A percentile compares a stretch with the other conserved stretches of the same genome.
Conservation (phyloP, 768 basidiomycete genomes). For the Hysterangium stoloniferum region DNA sequence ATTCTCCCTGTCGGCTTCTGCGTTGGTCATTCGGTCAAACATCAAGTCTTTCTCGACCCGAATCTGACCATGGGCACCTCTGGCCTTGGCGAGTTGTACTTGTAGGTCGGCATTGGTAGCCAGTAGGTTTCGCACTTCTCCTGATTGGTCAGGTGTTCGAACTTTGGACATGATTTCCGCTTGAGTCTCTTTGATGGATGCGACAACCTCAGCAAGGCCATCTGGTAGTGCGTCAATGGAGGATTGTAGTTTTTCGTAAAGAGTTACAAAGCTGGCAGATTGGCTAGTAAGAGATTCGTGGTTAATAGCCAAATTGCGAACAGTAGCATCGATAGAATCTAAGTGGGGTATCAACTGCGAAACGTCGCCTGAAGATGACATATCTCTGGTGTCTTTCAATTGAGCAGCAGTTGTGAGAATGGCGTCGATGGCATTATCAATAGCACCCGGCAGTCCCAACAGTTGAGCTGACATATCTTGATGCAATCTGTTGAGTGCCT, state of each 20-base stretch:
- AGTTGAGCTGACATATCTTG: constrained; percentile 30
- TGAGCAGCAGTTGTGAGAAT: constrained; percentile 23
- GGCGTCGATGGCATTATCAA: constrained; percentile 37
- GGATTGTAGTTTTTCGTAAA: constrained; percentile 46
- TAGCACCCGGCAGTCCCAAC: constrained; percentile 29
- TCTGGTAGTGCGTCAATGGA: constrained; percentile 56
- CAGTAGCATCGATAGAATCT: constrained; percentile 3
- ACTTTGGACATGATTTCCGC: constrained; percentile 53
- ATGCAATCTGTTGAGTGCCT: constrained; percentile 34
- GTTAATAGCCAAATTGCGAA: not conserved
- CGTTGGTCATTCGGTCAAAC: constrained; percentile 48
- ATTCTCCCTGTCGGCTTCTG: constrained; percentile 60
- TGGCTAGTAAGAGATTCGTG: not conserved
- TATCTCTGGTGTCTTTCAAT: not conserved
- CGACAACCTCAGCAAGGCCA: constrained; percentile 42
- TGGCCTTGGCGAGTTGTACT: constrained; percentile 66
- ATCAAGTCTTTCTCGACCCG: constrained; percentile 77
- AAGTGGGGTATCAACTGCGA: not conserved
- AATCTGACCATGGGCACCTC: constrained; percentile 67
- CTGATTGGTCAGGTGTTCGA: constrained; percentile 49
- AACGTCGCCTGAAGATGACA: not conserved
- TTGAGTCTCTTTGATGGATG: constrained; percentile 51
- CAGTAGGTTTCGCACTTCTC: constrained; percentile 55
- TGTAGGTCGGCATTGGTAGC: constrained; percentile 58
- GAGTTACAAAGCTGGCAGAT: constrained; percentile 26